Conservation (phyloP, 768 basidiomycete genomes). For the Phylloporus scabripes region DNA sequence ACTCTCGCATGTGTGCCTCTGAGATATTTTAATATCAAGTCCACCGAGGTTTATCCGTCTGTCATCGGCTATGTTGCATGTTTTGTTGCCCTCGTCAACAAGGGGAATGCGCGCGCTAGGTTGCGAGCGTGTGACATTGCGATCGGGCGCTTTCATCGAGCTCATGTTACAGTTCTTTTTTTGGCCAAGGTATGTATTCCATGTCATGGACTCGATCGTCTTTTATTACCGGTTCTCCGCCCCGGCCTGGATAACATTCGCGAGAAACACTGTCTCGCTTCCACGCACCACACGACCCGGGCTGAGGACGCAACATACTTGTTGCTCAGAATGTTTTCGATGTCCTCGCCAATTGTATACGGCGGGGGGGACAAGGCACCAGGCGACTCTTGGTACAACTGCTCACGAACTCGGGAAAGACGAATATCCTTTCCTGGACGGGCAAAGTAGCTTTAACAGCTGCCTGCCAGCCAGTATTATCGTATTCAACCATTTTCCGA, state of each 20-base stretch:
- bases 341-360: slow-evolving; percentile 2
- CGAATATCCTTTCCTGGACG: slow-evolving; percentile 7
- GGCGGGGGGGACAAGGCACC: slow-evolving; percentile 7
- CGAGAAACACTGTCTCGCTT: slow-evolving; percentile 12
- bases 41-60: background rate
- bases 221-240: background rate
- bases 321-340: slow-evolving; percentile 6
- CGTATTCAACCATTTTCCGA: background rate
- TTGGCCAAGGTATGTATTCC: background rate
- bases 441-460: slow-evolving; percentile 7
- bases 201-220: background rate
- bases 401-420: slow-evolving; percentile 4
- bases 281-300: slow-evolving; percentile 1
- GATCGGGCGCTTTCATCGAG: background rate
- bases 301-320: slow-evolving; percentile 13
- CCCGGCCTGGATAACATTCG: slow-evolving; percentile 5
- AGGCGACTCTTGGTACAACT: slow-evolving; percentile 6
- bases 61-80: background rate
- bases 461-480: slow-evolving; percentile 3
- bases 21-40: background rate
- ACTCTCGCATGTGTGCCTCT: background rate
- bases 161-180: background rate
- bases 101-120: background rate
- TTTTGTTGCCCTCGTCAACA: background rate
- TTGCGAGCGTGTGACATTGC: background rate